Evolutionary conservation across 192 early-diverging fungal species (phyloP).

Genomic region (Mortierella hygrophila): DNA sequence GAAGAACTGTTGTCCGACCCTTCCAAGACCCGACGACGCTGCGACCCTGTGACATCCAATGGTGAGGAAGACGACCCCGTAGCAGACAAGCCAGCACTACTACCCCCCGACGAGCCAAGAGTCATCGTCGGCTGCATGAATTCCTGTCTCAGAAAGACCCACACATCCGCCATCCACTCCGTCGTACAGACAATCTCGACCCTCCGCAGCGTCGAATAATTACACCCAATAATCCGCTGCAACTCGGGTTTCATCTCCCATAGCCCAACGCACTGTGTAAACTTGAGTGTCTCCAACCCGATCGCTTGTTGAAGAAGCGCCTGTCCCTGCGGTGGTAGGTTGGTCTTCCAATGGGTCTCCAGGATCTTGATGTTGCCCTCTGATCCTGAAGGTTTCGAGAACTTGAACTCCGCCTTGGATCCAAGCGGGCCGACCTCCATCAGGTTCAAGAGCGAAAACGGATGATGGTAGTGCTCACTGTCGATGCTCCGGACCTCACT

Average conservation of each 20-base stretch:
- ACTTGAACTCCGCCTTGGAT: background rate
- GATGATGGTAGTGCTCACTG: background rate
- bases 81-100: background rate
- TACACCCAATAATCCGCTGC: conserved; percentile 23
- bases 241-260: conserved; percentile 15
- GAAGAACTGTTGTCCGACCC: background rate
- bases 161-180: conserved; percentile 2
- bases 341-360: conserved; percentile 16
- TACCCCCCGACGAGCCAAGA: background rate
- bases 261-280: conserved; percentile 8
- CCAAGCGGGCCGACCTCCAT: background rate
- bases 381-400: background rate
- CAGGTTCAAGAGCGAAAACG: background rate
- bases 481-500: background rate
- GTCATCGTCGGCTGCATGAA: background rate
- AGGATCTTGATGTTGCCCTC: background rate
- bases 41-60: background rate
- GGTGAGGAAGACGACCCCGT: background rate
- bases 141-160: conserved; percentile 11
- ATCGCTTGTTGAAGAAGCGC: background rate
- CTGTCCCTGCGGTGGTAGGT: background rate
- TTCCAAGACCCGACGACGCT: background rate
- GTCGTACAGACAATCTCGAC: conserved; percentile 26
- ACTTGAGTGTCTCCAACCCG: conserved; percentile 16
- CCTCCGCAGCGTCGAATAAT: conserved; percentile 16